phyloP scores from a whole-genome alignment of 1,284 basidiomycete species.

The Naganishia cerealis region DNA sequence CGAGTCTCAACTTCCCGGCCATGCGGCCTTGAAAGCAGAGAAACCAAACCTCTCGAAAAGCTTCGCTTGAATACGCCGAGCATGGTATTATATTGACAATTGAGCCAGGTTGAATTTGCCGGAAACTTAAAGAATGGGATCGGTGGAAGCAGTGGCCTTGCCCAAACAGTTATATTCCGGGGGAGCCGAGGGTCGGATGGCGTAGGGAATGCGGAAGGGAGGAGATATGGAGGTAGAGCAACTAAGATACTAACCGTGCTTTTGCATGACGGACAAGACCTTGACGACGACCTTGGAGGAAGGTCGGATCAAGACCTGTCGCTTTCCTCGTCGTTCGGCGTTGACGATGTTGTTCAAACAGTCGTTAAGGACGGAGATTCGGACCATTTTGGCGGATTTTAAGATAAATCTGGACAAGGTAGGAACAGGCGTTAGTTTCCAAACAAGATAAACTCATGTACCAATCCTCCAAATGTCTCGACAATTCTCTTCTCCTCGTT shows the following conservation, averaged over 20 bases:
- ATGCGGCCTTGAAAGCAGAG: constrained; percentile 47
- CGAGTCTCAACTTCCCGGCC: constrained; percentile 44
- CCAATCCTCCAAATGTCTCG: background rate
- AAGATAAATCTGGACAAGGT: constrained; percentile 11
- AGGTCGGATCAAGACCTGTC: constrained; percentile 91
- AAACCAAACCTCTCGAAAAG: constrained; percentile 33
- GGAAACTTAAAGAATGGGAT: constrained; percentile 56
- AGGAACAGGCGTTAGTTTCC: constrained; percentile 1
- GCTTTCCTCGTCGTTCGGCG: constrained; percentile 95
- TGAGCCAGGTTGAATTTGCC: constrained; percentile 41
- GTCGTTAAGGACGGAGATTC: constrained; percentile 59
- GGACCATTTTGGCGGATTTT: constrained; percentile 50
- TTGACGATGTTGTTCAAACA: constrained; percentile 98
- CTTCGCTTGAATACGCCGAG: constrained; percentile 37
- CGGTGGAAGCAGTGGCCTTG: constrained; percentile 54
- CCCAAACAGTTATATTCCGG: constrained; percentile 34
- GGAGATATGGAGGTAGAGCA: background rate
- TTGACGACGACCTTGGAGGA: constrained; percentile 95
- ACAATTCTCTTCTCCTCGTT: background rate
- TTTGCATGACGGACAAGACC: constrained; percentile 94
- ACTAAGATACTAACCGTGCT: constrained; percentile 72
- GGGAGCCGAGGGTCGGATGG: background rate
- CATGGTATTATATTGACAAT: constrained; percentile 31
- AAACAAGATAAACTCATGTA: no score
- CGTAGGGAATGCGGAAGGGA: constrained; percentile 2